These are phyloP conservation scores for Pyrenopolyporus hunteri DNA, from an alignment of 495 filamentous ascomycete genomes.

Conservation along the genomic window DNA sequence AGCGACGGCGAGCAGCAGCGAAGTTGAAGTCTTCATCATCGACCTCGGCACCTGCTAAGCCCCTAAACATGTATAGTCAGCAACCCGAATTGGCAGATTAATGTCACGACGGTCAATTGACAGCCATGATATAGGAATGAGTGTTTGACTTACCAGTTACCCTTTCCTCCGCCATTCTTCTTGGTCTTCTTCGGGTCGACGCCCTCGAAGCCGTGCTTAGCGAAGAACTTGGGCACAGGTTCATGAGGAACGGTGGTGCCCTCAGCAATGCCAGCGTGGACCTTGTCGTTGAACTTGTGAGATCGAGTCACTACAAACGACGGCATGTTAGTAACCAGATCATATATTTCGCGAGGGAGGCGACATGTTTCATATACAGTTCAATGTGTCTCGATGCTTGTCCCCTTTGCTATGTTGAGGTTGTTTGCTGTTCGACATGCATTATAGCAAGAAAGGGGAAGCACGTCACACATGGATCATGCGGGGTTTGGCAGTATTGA, in stretches of 20 bases:
- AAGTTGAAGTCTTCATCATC: slow-evolving; percentile 81
- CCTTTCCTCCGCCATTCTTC: slow-evolving; percentile 93
- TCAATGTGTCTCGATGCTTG: not conserved
- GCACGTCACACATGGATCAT: slow-evolving; percentile 28
- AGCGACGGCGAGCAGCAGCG: slow-evolving; percentile 85
- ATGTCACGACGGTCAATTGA: not conserved
- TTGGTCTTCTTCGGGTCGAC: slow-evolving; percentile 90
- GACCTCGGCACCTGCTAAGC: slow-evolving; percentile 79
- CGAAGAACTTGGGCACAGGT: slow-evolving; percentile 87
- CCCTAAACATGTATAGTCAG: slow-evolving; percentile 60
- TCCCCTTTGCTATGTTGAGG: slow-evolving; percentile 4
- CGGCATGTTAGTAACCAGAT: slow-evolving; percentile 22
- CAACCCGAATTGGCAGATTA: not conserved
- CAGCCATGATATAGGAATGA: not conserved
- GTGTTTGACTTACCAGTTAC: slow-evolving; percentile 77
- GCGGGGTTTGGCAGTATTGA: slow-evolving; percentile 14
- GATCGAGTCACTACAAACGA: slow-evolving; percentile 84
- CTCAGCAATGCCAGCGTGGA: slow-evolving; percentile 70
- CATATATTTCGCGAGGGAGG: not conserved
- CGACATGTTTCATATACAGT: not conserved
- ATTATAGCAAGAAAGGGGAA: not conserved
- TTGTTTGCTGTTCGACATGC: slow-evolving; percentile 16
- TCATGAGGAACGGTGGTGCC: slow-evolving; percentile 70
- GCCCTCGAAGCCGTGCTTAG: slow-evolving; percentile 81
- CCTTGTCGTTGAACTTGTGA: slow-evolving; percentile 89